Percentiles rank a stretch among this genome's conserved stretches.
Evolutionary conservation across 192 early-diverging fungal species (phyloP).

Genomic region (Kappamyces sp.): DNA sequence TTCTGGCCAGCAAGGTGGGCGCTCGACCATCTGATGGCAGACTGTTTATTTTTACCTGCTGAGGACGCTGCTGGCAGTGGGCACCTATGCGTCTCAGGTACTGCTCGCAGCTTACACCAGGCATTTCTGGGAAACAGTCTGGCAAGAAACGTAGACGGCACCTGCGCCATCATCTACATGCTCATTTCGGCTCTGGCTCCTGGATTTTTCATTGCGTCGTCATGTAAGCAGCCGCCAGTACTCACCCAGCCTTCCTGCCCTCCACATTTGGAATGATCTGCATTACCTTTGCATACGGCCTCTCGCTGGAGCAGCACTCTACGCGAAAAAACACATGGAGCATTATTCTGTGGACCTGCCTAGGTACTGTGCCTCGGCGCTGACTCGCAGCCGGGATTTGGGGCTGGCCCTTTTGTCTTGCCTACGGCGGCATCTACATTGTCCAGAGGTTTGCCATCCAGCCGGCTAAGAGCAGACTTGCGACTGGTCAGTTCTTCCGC

Average conservation of each 20-base stretch:
- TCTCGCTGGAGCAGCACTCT: constrained; percentile 39
- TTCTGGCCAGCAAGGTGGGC: constrained; percentile 35
- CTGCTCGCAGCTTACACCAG: constrained; percentile 27
- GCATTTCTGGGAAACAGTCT: no score
- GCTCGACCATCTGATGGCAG: constrained; percentile 9
- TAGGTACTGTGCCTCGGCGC: constrained; percentile 44
- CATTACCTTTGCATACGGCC: constrained; percentile 68
- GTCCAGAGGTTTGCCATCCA: constrained; percentile 53
- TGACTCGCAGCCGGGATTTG: constrained; percentile 29
- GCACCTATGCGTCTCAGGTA: constrained; percentile 63
- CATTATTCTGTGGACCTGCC: constrained; percentile 51
- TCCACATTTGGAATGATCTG: constrained; percentile 89
- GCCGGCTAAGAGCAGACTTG: constrained; percentile 2
- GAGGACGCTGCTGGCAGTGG: constrained; percentile 54
- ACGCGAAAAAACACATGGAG: constrained; percentile 43
- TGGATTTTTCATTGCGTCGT: constrained; percentile 80
- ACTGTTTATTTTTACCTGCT: constrained; percentile 71
- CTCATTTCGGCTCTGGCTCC: constrained; percentile 55
- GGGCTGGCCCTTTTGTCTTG: constrained; percentile 84
- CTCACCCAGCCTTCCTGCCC: constrained; percentile 69
- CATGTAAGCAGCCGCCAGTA: constrained; percentile 39
- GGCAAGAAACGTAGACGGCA: no score
- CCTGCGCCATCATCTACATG: no score
- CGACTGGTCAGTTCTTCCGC: constrained; percentile 21
- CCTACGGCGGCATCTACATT: constrained; percentile 34